Percentiles rank a stretch among this genome's conserved stretches.
phyloP scores from a whole-genome alignment of 805 yeast genomes.

The Zygoascus bituminiphila region DNA sequence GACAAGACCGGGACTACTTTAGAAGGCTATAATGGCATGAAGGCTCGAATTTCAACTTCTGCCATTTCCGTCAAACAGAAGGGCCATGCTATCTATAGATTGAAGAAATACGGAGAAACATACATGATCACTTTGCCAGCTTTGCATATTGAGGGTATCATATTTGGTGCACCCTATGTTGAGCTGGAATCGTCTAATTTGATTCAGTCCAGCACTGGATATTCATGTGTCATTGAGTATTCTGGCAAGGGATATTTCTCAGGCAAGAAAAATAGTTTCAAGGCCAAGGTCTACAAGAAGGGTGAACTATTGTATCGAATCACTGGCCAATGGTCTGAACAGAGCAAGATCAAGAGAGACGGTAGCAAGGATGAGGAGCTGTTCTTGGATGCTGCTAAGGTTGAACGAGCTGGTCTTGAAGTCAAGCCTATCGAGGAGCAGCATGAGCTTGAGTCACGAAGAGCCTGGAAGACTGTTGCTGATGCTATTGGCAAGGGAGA shows the following conservation, averaged over 20 bases:
- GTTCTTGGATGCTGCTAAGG: slow-evolving; percentile 29
- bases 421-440: slow-evolving; percentile 84
- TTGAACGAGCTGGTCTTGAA: slow-evolving; percentile 44
- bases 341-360: slow-evolving; percentile 57
- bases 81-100: slow-evolving; percentile 72
- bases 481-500: slow-evolving; percentile 72
- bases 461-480: slow-evolving; percentile 86
- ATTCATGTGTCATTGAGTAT: slow-evolving; percentile 63
- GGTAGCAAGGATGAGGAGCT: slow-evolving; percentile 30
- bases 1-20: slow-evolving; percentile 58
- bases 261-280: slow-evolving; percentile 89
- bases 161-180: slow-evolving; percentile 87
- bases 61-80: slow-evolving; percentile 81
- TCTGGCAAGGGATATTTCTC: slow-evolving; percentile 91
- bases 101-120: slow-evolving; percentile 44
- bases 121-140: slow-evolving; percentile 88
- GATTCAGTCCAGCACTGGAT: slow-evolving; percentile 77
- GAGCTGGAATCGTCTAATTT: slow-evolving; percentile 86
- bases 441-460: slow-evolving; percentile 71
- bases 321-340: slow-evolving; percentile 87
- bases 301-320: slow-evolving; percentile 58
- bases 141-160: slow-evolving; percentile 86
- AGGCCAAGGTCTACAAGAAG: slow-evolving; percentile 56
- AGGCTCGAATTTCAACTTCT: slow-evolving; percentile 71
- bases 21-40: slow-evolving; percentile 87